Evolutionary conservation across 1,284 basidiomycete genomes (phyloP).

Genomic region (Sanghuangporus baumii): DNA sequence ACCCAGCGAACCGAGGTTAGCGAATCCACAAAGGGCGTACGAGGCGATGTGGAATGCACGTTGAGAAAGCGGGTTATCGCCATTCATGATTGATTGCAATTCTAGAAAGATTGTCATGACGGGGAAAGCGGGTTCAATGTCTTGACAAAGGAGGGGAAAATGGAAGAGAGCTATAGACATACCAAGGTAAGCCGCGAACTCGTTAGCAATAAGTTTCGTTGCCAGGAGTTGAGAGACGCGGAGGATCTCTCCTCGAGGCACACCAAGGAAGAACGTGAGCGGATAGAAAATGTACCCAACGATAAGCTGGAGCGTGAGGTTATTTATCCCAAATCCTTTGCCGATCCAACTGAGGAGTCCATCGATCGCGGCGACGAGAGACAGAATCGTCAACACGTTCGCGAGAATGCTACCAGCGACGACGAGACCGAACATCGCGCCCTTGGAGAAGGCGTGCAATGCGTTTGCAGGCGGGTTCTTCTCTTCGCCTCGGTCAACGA

Average conservation of each 20-base stretch:
- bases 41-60: conserved; percentile 76
- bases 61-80: conserved; percentile 51
- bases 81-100: conserved; percentile 47
- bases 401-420: conserved; percentile 81
- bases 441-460: conserved; percentile 85
- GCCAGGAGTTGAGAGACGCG: conserved; percentile 76
- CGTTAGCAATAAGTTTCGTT: conserved; percentile 83
- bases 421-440: conserved; percentile 80
- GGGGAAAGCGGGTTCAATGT: neutral
- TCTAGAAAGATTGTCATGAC: conserved; percentile 25
- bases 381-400: conserved; percentile 76
- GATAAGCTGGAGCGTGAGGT: conserved; percentile 79
- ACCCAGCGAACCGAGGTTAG: conserved; percentile 81
- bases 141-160: neutral
- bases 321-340: conserved; percentile 76
- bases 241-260: conserved; percentile 68
- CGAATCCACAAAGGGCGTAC: conserved; percentile 87
- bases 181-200: conserved; percentile 76
- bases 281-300: conserved; percentile 88
- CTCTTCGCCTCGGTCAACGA: conserved; percentile 70
- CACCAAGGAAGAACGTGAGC: conserved; percentile 78
- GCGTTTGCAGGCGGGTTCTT: conserved; percentile 62
- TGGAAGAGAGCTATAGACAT: conserved; percentile 19
- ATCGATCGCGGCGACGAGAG: conserved; percentile 78
- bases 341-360: conserved; percentile 89